Percentiles rank a stretch among this genome's conserved stretches.
These are phyloP conservation scores for Penicillium psychrofluorescens DNA, from an alignment of 495 filamentous ascomycete genomes.

Conservation along the genomic window DNA sequence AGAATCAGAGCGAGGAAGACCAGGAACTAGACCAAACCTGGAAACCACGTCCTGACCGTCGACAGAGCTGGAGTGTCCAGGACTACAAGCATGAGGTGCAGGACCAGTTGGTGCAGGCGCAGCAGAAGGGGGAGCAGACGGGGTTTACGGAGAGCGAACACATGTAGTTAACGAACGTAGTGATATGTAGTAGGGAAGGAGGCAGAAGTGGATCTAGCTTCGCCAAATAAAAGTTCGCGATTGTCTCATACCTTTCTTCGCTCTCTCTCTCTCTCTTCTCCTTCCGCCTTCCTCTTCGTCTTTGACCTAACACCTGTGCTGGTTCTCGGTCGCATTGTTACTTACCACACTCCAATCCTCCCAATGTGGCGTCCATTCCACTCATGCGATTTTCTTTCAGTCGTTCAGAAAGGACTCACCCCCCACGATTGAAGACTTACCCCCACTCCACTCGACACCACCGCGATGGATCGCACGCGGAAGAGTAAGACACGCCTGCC, in stretches of 20 bases:
- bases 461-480: slow-evolving; percentile 70
- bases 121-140: slow-evolving; percentile 16
- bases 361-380: slow-evolving; percentile 41
- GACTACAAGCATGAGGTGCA: slow-evolving; percentile 30
- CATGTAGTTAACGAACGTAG: no score
- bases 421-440: slow-evolving; percentile 17
- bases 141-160: slow-evolving; percentile 22
- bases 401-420: slow-evolving; percentile 27
- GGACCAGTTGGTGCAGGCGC: slow-evolving; percentile 17
- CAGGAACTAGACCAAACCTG: slow-evolving; percentile 2
- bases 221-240: neutral
- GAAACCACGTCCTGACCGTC: slow-evolving; percentile 19
- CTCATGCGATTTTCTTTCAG: slow-evolving; percentile 31
- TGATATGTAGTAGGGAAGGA: no score
- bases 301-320: neutral
- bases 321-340: no score
- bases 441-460: slow-evolving; percentile 1
- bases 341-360: neutral
- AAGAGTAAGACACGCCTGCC: slow-evolving; percentile 53
- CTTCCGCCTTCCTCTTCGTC: slow-evolving; percentile 9
- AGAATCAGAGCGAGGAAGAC: neutral
- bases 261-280: slow-evolving; percentile 3
- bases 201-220: no score
- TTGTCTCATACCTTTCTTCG: neutral
- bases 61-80: slow-evolving; percentile 29